These are phyloP conservation scores for Lecanoromycetidae sp. DNA, from an alignment of 2,329 filamentous ascomycete species.

Conservation along the genomic window DNA sequence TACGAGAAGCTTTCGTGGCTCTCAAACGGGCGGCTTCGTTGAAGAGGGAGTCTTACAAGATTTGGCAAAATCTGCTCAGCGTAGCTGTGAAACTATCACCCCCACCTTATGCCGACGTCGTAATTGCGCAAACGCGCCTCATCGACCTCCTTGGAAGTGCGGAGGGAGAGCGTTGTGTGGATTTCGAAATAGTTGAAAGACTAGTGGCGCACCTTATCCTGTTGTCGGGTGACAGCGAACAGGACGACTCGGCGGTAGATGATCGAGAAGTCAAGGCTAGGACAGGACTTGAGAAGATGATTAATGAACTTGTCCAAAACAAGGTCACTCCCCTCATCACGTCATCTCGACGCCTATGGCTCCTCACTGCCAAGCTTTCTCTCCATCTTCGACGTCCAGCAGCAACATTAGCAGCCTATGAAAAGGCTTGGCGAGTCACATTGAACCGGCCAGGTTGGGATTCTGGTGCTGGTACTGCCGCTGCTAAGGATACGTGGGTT, in stretches of 20 bases:
- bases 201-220: slow-evolving; percentile 61
- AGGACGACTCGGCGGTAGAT: not conserved
- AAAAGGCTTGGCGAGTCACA: slow-evolving; percentile 77
- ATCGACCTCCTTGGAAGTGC: slow-evolving; percentile 57
- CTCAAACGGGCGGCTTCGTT: slow-evolving; percentile 78
- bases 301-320: slow-evolving; percentile 62
- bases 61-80: slow-evolving; percentile 94
- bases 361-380: slow-evolving; percentile 57
- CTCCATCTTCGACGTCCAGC: slow-evolving; percentile 59
- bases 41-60: slow-evolving; percentile 76
- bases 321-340: slow-evolving; percentile 76
- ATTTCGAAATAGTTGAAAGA: slow-evolving; percentile 57
- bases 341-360: slow-evolving; percentile 62
- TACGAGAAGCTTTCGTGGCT: slow-evolving; percentile 65
- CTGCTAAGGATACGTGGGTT: slow-evolving; percentile 43
- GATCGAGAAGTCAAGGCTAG: slow-evolving; percentile 36
- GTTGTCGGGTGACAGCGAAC: slow-evolving; percentile 18
- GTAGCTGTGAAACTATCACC: slow-evolving; percentile 68
- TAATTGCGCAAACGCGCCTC: slow-evolving; percentile 62
- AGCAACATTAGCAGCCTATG: slow-evolving; percentile 67
- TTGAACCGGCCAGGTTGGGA: slow-evolving; percentile 39
- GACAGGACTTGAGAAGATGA: slow-evolving; percentile 37
- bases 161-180: slow-evolving; percentile 65
- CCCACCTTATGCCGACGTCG: slow-evolving; percentile 60
- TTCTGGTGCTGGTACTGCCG: slow-evolving; percentile 34